A percentile compares a stretch with the other conserved stretches of the same genome.
Conservation (phyloP, 2,329 filamentous ascomycete genomes). For the Hypoxylon sp. region DNA sequence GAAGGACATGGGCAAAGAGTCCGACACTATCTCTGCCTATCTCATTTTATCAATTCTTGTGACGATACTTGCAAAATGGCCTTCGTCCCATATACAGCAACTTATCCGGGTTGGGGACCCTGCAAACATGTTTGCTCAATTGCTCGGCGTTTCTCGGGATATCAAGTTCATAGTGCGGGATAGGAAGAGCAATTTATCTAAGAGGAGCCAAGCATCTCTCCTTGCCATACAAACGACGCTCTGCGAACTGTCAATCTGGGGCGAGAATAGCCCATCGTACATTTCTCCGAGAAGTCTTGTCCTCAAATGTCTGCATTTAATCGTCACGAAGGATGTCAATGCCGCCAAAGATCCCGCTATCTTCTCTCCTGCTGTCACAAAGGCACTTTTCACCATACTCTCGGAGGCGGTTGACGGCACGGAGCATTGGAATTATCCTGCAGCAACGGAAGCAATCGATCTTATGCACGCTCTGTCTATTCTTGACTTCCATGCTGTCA, state of each 20-base stretch:
- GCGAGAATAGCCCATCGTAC: constrained; percentile 62
- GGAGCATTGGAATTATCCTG: constrained; percentile 57
- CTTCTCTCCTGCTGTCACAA: constrained; percentile 64
- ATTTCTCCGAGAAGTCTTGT: constrained; percentile 76
- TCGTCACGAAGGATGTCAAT: constrained; percentile 67
- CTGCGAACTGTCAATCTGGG: constrained; percentile 72
- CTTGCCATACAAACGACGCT: constrained; percentile 68
- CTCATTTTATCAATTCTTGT: constrained; percentile 75
- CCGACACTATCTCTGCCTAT: constrained; percentile 74
- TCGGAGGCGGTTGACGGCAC: constrained; percentile 54
- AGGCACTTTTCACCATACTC: constrained; percentile 65
- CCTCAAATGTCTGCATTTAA: constrained; percentile 73
- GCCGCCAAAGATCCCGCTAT: constrained; percentile 64
- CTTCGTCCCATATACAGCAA: constrained; percentile 71
- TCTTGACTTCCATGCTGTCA: constrained; percentile 69
- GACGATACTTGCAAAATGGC: constrained; percentile 73
- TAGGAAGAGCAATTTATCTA: constrained; percentile 78
- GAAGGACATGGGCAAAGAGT: constrained; percentile 70
- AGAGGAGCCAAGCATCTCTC: constrained; percentile 71
- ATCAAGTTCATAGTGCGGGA: constrained; percentile 75
- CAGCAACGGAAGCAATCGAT: constrained; percentile 54
- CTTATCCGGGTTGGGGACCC: constrained; percentile 70
- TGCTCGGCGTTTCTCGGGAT: constrained; percentile 69
- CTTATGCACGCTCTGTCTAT: constrained; percentile 64
- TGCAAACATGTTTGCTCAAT: constrained; percentile 67